Evolutionary conservation across 2,329 filamentous ascomycete species (phyloP).

Genomic region (Orbilia oligospora): DNA sequence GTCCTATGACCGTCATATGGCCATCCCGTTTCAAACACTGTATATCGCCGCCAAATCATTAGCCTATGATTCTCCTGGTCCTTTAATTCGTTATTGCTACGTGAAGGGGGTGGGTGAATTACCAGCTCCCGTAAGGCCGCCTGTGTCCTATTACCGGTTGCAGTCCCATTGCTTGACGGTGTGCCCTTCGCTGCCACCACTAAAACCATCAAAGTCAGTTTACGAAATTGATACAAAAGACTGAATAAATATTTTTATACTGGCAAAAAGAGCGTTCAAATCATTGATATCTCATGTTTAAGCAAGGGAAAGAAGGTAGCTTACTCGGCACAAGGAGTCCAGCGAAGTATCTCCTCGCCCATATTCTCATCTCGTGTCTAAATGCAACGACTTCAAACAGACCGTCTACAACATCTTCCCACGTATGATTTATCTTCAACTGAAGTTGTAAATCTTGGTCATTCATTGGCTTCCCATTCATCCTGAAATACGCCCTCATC

Average conservation of each 20-base stretch:
- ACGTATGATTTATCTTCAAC: conserved; percentile 36
- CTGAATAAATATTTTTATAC: not conserved
- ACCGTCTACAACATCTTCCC: conserved; percentile 24
- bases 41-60: not conserved
- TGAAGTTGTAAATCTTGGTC: conserved; percentile 47
- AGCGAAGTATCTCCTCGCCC: conserved; percentile 44
- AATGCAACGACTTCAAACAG: conserved; percentile 29
- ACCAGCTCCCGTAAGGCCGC: conserved; percentile 45
- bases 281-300: too few species aligned
- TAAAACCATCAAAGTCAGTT: conserved; percentile 10
- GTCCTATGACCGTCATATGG: conserved; percentile 55
- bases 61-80: not conserved
- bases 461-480: conserved; percentile 42
- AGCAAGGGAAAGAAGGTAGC: not conserved
- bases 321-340: conserved; percentile 45
- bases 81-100: not conserved
- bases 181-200: conserved; percentile 53
- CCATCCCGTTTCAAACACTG: conserved; percentile 52
- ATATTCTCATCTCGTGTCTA: conserved; percentile 33
- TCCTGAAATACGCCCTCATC: conserved; percentile 44
- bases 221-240: not conserved
- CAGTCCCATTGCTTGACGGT: conserved; percentile 48
- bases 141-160: conserved; percentile 37
- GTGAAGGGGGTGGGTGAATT: not conserved
- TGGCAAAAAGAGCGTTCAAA: not conserved